Evolutionary conservation across 2,329 filamentous ascomycete species (phyloP).

Genomic region (Chrysoporthe austroafricana): DNA sequence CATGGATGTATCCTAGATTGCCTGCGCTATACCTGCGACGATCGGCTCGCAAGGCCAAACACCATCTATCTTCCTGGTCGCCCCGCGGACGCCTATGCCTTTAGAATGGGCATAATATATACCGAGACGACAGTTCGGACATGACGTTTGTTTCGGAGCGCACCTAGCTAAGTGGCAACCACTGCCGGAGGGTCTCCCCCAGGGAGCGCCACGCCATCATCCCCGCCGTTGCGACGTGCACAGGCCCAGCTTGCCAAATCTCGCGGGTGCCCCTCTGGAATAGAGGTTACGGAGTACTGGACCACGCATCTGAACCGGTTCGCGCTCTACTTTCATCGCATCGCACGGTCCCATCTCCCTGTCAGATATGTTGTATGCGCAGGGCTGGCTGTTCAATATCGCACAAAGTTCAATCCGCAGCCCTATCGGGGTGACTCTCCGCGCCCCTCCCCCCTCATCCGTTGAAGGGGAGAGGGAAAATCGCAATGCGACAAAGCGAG

Average conservation of each 20-base stretch:
- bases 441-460: neutral
- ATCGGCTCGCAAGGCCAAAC: constrained; percentile 2
- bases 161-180: neutral
- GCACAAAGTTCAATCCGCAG: constrained; percentile 7
- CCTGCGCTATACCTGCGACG: neutral
- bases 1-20: neutral
- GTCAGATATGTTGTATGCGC: neutral
- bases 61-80: neutral
- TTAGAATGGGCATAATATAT: neutral
- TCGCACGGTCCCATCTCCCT: constrained; percentile 5
- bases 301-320: constrained; percentile 8
- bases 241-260: constrained; percentile 21
- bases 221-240: constrained; percentile 23
- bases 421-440: constrained; percentile 4
- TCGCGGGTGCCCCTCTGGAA: neutral
- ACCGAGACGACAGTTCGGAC: neutral
- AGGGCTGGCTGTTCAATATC: neutral
- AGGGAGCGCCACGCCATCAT: neutral
- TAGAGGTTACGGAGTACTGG: neutral
- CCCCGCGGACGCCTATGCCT: neutral
- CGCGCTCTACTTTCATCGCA: neutral
- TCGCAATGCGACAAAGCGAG: constrained; percentile 21
- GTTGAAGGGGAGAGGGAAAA: neutral
- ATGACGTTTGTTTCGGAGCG: neutral
- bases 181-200: neutral